phyloP scores from a whole-genome alignment of 495 filamentous ascomycete species.

The Penicillium mononematosum region DNA sequence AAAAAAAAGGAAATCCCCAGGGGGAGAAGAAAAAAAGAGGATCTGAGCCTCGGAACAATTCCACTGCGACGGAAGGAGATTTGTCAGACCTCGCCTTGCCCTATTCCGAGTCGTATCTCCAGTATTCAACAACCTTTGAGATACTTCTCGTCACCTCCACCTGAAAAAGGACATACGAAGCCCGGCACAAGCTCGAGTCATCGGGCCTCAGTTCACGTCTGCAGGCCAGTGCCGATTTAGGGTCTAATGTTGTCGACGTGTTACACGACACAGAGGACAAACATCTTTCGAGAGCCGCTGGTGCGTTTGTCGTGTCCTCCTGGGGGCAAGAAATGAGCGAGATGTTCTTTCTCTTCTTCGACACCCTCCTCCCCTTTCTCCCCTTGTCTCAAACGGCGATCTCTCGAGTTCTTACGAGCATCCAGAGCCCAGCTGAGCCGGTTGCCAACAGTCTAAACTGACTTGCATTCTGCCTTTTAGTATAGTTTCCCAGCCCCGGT shows the following conservation, averaged over 20 bases:
- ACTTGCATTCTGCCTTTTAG: constrained; percentile 17
- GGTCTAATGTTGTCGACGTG: constrained; percentile 37
- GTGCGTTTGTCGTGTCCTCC: constrained; percentile 31
- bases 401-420: constrained; percentile 17
- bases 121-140: neutral
- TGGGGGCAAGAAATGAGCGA: constrained; percentile 10
- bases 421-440: constrained; percentile 13
- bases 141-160: neutral
- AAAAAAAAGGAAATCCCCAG: constrained; percentile 4
- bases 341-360: constrained; percentile 13
- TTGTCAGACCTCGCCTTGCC: constrained; percentile 1
- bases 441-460: constrained; percentile 14
- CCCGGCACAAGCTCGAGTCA: constrained; percentile 24
- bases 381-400: constrained; percentile 10
- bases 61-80: neutral
- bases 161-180: constrained; percentile 13
- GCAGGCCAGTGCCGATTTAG: constrained; percentile 27
- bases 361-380: constrained; percentile 9
- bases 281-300: constrained; percentile 40
- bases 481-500: constrained; percentile 27
- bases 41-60: neutral
- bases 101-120: neutral
- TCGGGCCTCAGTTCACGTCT: constrained; percentile 30
- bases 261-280: constrained; percentile 41
- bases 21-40: neutral